Evolutionary conservation across 73 alveolate genomes (phyloP).

Genomic region (Stentor roeselii): DNA sequence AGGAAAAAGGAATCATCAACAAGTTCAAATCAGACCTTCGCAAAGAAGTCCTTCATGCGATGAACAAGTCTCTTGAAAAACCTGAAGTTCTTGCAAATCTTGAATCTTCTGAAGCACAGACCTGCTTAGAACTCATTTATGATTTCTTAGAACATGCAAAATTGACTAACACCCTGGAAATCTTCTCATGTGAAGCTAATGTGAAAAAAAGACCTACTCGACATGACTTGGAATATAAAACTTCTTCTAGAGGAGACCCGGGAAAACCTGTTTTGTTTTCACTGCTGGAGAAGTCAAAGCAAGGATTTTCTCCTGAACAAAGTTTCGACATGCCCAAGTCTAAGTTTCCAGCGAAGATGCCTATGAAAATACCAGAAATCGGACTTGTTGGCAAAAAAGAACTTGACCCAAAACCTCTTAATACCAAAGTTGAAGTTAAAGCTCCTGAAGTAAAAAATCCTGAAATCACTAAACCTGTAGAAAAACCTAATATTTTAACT

Average conservation of each 20-base stretch:
- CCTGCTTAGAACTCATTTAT: slow-evolving; percentile 4
- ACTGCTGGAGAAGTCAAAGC: not conserved
- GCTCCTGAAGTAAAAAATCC: not conserved
- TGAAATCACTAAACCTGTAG: not conserved
- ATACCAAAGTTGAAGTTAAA: not conserved
- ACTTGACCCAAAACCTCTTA: not conserved
- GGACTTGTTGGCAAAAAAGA: not conserved
- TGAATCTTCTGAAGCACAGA: not conserved
- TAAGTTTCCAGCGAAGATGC: not conserved
- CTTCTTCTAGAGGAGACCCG: not conserved
- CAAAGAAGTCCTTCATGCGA: not conserved
- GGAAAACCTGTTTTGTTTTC: not conserved
- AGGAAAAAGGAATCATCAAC: not conserved
- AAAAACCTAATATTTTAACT: not conserved
- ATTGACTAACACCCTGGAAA: not conserved
- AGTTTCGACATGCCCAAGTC: not conserved
- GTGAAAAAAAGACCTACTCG: not conserved
- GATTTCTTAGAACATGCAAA: slow-evolving; percentile 3
- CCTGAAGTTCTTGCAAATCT: not conserved
- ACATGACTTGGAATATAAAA: not conserved
- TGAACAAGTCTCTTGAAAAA: not conserved
- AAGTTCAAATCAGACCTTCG: not conserved
- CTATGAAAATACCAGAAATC: not conserved
- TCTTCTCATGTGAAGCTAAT: not conserved
- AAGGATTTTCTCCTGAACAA: not conserved